Percentiles rank a stretch among this genome's conserved stretches.
Conservation (phyloP, 768 basidiomycete species). For the Pleurotus giganteus region DNA sequence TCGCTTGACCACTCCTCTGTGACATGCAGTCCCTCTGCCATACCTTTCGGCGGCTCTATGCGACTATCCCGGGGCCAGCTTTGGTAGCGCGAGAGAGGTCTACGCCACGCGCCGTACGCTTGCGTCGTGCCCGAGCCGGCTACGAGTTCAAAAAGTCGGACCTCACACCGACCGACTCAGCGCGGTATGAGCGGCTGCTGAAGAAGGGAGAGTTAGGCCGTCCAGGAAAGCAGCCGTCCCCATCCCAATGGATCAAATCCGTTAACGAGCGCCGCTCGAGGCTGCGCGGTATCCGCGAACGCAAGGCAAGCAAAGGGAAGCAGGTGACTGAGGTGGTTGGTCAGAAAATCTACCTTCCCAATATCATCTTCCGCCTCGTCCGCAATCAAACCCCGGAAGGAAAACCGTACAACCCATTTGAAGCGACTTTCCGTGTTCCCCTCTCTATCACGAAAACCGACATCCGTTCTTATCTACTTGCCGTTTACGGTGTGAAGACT, state of each 20-base stretch:
- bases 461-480: slow-evolving; percentile 77
- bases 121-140: slow-evolving; percentile 49
- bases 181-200: slow-evolving; percentile 56
- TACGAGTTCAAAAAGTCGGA: slow-evolving; percentile 50
- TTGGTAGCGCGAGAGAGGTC: slow-evolving; percentile 65
- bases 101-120: slow-evolving; percentile 69
- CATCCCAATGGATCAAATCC: slow-evolving; percentile 56
- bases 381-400: slow-evolving; percentile 77
- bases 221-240: slow-evolving; percentile 38
- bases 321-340: slow-evolving; percentile 62
- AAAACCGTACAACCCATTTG: slow-evolving; percentile 88
- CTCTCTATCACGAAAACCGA: slow-evolving; percentile 90
- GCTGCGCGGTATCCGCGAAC: slow-evolving; percentile 60
- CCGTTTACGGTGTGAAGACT: slow-evolving; percentile 85
- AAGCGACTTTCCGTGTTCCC: slow-evolving; percentile 93
- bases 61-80: slow-evolving; percentile 39
- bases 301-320: slow-evolving; percentile 34
- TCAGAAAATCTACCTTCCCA: slow-evolving; percentile 86
- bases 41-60: slow-evolving; percentile 33
- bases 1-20: not conserved
- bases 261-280: slow-evolving; percentile 60
- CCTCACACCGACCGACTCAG: slow-evolving; percentile 64
- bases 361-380: slow-evolving; percentile 78
- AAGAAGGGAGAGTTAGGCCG: slow-evolving; percentile 48
- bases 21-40: slow-evolving; percentile 33